A percentile compares a stretch with the other conserved stretches of the same genome.
These are phyloP conservation scores for Rhodotorula kratochvilovae DNA, from an alignment of 768 basidiomycete species.

Conservation along the genomic window DNA sequence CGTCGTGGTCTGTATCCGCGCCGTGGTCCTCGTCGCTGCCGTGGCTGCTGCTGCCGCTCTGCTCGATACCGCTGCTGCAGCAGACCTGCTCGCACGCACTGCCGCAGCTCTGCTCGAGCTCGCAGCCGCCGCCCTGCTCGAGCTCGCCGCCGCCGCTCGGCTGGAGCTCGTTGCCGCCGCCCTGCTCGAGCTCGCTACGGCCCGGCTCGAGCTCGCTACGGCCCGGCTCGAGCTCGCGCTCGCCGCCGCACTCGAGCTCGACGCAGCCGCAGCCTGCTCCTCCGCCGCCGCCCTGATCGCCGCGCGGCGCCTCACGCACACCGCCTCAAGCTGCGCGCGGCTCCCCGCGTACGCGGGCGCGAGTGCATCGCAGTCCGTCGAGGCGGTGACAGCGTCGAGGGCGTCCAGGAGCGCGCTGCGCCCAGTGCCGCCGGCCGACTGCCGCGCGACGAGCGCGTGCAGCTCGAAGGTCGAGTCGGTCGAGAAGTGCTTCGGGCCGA, in stretches of 20 bases:
- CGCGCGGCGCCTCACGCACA: not conserved
- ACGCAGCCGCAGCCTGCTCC: not conserved
- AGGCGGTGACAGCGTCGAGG: not conserved
- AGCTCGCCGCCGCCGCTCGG: not conserved
- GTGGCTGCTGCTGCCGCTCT: not conserved
- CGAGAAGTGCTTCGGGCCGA: not conserved
- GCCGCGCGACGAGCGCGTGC: constrained; percentile 6
- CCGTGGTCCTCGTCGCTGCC: not conserved
- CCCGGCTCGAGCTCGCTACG: not conserved
- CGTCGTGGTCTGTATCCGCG: not conserved
- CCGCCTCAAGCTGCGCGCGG: not conserved
- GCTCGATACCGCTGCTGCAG: not conserved
- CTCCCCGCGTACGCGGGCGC: not conserved
- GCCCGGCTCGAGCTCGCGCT: constrained; percentile 1
- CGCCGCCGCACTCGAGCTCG: not conserved
- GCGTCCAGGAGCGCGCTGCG: not conserved
- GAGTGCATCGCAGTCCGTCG: not conserved
- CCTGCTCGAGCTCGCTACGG: not conserved
- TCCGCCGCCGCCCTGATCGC: not conserved
- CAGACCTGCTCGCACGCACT: too few relatives aligned
- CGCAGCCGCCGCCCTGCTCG: not conserved
- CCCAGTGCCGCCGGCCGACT: not conserved
- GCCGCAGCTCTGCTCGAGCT: not conserved
- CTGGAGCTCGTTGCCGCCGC: not conserved
- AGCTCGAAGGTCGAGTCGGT: not conserved